A percentile compares a stretch with the other conserved stretches of the same genome.
Conservation (phyloP, 208 protist species). For the Wallacemonas sp. region DNA sequence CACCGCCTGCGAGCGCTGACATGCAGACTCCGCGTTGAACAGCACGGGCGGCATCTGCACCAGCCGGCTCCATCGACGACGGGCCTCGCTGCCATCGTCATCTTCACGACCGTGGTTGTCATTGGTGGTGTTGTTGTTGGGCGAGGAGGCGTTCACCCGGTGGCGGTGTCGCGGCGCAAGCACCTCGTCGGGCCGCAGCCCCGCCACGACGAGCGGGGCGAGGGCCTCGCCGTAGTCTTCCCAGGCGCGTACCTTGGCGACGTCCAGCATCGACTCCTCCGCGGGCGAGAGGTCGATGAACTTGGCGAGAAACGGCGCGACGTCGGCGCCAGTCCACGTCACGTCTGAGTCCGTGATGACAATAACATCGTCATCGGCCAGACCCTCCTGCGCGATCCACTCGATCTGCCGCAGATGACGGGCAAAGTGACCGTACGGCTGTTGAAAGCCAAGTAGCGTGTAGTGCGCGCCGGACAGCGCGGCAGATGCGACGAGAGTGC, state of each 20-base stretch:
- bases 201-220: constrained; percentile 21
- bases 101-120: background rate
- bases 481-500: constrained; percentile 24
- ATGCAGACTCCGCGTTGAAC: constrained; percentile 31
- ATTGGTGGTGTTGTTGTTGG: background rate
- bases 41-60: constrained; percentile 35
- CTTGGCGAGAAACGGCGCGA: constrained; percentile 32
- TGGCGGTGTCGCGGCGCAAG: no score
- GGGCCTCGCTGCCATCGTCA: background rate
- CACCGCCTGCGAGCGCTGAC: constrained; percentile 29
- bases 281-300: constrained; percentile 24
- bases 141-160: background rate
- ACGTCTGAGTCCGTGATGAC: constrained; percentile 32
- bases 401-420: constrained; percentile 25
- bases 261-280: constrained; percentile 23
- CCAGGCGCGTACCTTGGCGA: constrained; percentile 32
- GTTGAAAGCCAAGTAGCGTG: constrained; percentile 17
- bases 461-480: constrained; percentile 23
- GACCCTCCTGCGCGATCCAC: constrained; percentile 22
- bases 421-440: constrained; percentile 26
- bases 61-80: constrained; percentile 1
- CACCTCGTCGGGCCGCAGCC: background rate
- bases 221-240: constrained; percentile 38
- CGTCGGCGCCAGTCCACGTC: constrained; percentile 31
- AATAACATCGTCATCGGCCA: constrained; percentile 31